Evolutionary conservation across 306 rosid species (phyloP), one percentile per base, ranked within the genome.

Genomic region (Quercus mongolica): DNA sequence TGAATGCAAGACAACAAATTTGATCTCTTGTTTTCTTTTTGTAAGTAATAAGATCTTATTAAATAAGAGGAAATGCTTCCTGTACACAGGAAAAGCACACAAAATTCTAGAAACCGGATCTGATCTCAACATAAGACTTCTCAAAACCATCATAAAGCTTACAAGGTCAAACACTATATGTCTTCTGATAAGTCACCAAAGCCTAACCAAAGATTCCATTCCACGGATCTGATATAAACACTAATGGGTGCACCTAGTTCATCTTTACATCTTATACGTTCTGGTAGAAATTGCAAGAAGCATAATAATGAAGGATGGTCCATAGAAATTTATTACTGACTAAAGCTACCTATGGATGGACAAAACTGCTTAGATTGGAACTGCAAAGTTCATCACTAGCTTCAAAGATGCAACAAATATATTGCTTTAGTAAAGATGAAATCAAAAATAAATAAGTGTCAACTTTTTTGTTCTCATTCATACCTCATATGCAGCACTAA

Each of bases 401-500:
- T 75, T 9, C 14, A 30, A 19, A 26, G 10, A 74, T 20, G 64
- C 31, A 28, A 71, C 73, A 57, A 56, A 52, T 25, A 35, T 30
- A 52, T 5, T 41, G 61, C 57, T 57, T 33, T 14, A 2, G 55
- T 5, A 26, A 79, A 71, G 63, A 33, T 5, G 18, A 57, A 6
- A 26, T 28, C 23, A 31, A 73, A 20, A 17, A 25, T 9, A 20
- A 21, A 23, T 30, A 12, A 11, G 6, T 56, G 28, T 38, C 70
- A 51, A 19, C 5, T 25, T 68, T 56, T 78, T 76, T 76, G 46
- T 80, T 68, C 84, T 41, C 74, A 74, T 46, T 61, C 85, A 79
- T 82, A 95, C 98, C 97, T 95, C 99, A 64, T 92, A 95, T 1
- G 99, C 99, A 84, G 89, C 88, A 89, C 98, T 95, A 54, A 95